Percentiles rank a stretch among this genome's conserved stretches.
phyloP scores from a whole-genome alignment of 345 rosid genomes.

The Populus nigra region DNA sequence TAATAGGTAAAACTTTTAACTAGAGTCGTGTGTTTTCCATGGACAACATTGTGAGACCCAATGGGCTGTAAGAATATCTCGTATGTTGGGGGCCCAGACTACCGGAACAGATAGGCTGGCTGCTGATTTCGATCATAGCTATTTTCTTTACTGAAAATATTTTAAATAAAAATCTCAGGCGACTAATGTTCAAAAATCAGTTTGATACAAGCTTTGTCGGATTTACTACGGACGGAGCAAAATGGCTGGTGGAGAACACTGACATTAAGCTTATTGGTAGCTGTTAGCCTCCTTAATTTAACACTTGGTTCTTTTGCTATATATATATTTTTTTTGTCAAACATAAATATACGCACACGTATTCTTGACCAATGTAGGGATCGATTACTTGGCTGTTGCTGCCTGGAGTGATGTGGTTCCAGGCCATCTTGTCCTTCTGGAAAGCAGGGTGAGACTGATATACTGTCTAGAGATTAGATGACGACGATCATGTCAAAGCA shows the following conservation, averaged over 20 bases:
- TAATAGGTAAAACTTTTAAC: too few species aligned
- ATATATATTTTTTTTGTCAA: neutral
- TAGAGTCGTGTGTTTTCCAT: too few species aligned
- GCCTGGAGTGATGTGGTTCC: slow-evolving; percentile 50
- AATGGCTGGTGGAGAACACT: slow-evolving; percentile 87
- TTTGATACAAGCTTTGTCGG: slow-evolving; percentile 84
- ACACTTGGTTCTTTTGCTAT: neutral
- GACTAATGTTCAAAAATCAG: slow-evolving; percentile 68
- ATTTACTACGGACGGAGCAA: slow-evolving; percentile 77
- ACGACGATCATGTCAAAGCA: neutral
- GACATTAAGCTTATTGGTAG: slow-evolving; percentile 85
- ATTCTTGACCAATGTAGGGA: slow-evolving; percentile 38
- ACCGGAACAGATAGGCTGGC: neutral
- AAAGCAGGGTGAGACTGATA: slow-evolving; percentile 28
- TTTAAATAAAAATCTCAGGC: slow-evolving; percentile 40
- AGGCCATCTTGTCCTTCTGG: slow-evolving; percentile 40
- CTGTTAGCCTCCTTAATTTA: neutral
- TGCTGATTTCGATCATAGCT: neutral
- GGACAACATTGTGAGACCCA: too few species aligned
- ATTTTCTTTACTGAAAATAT: too few species aligned
- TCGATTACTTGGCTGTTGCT: slow-evolving; percentile 78
- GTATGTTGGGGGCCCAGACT: neutral
- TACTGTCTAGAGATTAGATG: neutral
- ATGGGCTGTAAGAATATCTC: too few species aligned
- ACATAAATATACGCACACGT: neutral